Base-by-base conservation (phyloP, 306 rosid genomes). In the Mimosa pudica region DNA sequence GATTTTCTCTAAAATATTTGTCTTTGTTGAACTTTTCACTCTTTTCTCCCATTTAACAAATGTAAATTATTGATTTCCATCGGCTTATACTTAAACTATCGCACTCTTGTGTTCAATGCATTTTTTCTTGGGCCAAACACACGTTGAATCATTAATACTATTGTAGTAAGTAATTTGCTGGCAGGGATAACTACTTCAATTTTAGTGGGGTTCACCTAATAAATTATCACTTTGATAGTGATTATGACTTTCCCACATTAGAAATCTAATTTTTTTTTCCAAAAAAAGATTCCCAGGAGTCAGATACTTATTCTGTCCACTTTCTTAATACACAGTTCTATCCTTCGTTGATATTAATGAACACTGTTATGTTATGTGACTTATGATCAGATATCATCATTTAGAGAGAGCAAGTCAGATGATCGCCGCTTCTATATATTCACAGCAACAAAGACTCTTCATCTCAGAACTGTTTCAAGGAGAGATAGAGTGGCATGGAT, bases 361-460 rank as follows among this genome's bases (percentile, higher is more conserved):
- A 16, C 52, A 58, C 6, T 17, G 71, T 32, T 10, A 32, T 17
- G 71, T 32, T 10, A 32, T 68, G 47, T 35, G 47, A 10, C 64
- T 79, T 32, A 45, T 35, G 33, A 46, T 55, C 94, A 93, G 96
- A 88, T 93, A 80, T 93, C 96, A 16, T 93, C 96, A 0, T 91
- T 93, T 73, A 88, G 98, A 73, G 97, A 95, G 82, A 95, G 99
- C 93, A 95, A 93, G 75, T 93, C 99, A 42, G 99, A 95, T 64
- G 96, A 95, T 57, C 82, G 92, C 73, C 85, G 88, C 46, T 91
- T 95, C 78, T 93, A 93, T 60, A 90, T 95, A 79, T 93, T 91
- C 70, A 93, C 98, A 12, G 96, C 99, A 47, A 95, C 97, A 4
- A 95, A 95, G 89, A 95, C 99, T 38, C 98, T 95, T 74, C 99